Base-by-base conservation (phyloP, 2,329 filamentous ascomycete species). In the Fusarium cyanostomum region DNA sequence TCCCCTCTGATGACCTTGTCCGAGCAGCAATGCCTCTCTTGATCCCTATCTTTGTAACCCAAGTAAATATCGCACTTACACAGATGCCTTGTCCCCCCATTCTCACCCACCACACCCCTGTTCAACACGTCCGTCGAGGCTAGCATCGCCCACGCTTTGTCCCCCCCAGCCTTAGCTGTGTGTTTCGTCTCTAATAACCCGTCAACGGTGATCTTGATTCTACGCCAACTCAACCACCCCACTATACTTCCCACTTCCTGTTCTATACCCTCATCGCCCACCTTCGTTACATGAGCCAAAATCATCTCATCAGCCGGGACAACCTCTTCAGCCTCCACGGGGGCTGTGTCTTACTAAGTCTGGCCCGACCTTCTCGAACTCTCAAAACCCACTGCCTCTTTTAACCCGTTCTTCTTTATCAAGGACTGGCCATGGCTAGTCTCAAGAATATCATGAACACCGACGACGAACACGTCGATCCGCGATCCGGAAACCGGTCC, bases 361-460 rank as follows among this genome's bases (percentile, higher is more conserved):
- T 78, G 78, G 74, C 71, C 67, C 57, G 39, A 46, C 68, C 62
- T 71, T 71, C 66, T 65, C 52, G 43, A 59, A 61, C 56, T 55
- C 59, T 70, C 73, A 74, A 71, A 71, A 73, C 69, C 69, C 69
- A 70, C 71, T 72, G 60, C 69, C 62, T 68, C 70, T 71, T 67
- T 69, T 46, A 60, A 60, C 58, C 62, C 42, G 56, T 59, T 71
- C 75, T 75, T 78, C 77, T 77, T 75, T 79, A 74, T 78, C 74
- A 70, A 73, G 69, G 67, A 70, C 74, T 73, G 44, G 74, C 74
- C 76, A 85, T 86, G 83, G 79, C 82, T 66, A 84, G 81, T 71
- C 79, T 86, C 65, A 80, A 79, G 69, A 82, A 82, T 70, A 86
- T 86, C 72, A 85, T 86, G 80, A 84, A 85, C 73, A 76, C 79